Evolutionary conservation across 768 basidiomycete species (phyloP), one percentile per base, ranked within the genome.

Genomic region (Pleurotus pulmonarius): DNA sequence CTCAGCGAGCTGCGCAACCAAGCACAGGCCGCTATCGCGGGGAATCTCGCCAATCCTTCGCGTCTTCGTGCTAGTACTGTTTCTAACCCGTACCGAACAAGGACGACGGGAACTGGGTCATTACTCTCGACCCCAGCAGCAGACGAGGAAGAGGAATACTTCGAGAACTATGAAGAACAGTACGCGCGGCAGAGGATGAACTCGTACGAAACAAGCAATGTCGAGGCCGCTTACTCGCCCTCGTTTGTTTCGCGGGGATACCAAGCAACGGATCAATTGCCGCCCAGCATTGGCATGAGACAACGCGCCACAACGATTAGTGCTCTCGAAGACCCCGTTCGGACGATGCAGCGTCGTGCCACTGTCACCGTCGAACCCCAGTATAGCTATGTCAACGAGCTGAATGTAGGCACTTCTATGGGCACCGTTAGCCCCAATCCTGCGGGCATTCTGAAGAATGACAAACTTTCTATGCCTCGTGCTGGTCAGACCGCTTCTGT

Each of bases 301-400:
- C 90, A 92, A 18, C 86, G 92, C 48, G 92, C 92, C 26, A 92
- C 91, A 59, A 93, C 92, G 34, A 90, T 93, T n/a, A 90, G 91
- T 29, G 89, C 83, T 57, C 83, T 94, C 46, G 92, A 93, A 63
- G 91, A 93, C 64, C 82, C 90, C 22, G 73, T 84, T 61, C 88
- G 88, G 56, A 72, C 83, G 25, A 72, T 90, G 16, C 87, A 87
- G 64, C 85, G 85, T 49, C 83, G 87, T 61, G 77, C 83, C 47
- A 75, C 79, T 13, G 79, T 81, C 2, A 77, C 73, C 41, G 70
- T 70, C 48, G 88, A 87, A 60, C 69, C 81, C 53, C 80, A 57
- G 37, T 55, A 83, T 56, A 72, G 81, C 22, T 89, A 85, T 67
- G 63, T 83, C 60, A 83, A 73, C 59, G 87, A 88, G 58, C 65